Conservation (phyloP, 352 stramenopile species). For the Globisporangium okanoganense region DNA sequence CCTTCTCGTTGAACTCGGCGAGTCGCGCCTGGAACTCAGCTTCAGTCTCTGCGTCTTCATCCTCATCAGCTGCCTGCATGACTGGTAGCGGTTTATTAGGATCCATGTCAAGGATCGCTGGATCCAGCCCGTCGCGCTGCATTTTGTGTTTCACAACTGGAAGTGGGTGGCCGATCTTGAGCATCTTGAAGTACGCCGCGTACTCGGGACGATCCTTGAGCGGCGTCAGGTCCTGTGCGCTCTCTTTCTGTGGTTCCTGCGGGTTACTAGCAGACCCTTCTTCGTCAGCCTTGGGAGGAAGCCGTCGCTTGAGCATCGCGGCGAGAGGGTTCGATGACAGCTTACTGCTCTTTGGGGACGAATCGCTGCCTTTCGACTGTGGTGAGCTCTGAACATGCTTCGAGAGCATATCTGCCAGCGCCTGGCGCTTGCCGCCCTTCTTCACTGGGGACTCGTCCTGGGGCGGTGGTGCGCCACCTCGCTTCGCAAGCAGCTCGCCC, state of each 20-base stretch:
- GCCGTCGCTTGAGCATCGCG: conserved; percentile 11
- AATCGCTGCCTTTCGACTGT: neutral
- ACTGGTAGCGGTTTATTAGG: conserved; percentile 44
- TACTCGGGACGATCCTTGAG: conserved; percentile 71
- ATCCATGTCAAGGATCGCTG: conserved; percentile 57
- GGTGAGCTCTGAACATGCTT: conserved; percentile 19
- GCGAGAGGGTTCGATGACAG: conserved; percentile 10
- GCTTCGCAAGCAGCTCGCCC: conserved; percentile 32
- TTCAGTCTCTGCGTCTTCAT: conserved; percentile 34
- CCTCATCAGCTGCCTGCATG: conserved; percentile 7
- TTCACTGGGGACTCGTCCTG: conserved; percentile 4
- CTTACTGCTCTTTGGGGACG: conserved; percentile 5
- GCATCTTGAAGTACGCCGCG: conserved; percentile 78
- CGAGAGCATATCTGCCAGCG: conserved; percentile 41
- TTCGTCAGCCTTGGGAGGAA: neutral
- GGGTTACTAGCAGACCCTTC: neutral
- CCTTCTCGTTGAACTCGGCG: conserved; percentile 64
- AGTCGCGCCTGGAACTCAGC: conserved; percentile 44
- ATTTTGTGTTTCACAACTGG: conserved; percentile 79
- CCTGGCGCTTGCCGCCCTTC: conserved; percentile 17
- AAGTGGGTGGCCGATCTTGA: conserved; percentile 63
- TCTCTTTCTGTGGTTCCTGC: conserved; percentile 6
- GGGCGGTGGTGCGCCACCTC: conserved; percentile 2
- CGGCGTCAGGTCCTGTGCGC: conserved; percentile 24
- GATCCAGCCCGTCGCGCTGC: conserved; percentile 61